Conservation (phyloP, 2,329 filamentous ascomycete species). For the Pseudodiploospora longispora region DNA sequence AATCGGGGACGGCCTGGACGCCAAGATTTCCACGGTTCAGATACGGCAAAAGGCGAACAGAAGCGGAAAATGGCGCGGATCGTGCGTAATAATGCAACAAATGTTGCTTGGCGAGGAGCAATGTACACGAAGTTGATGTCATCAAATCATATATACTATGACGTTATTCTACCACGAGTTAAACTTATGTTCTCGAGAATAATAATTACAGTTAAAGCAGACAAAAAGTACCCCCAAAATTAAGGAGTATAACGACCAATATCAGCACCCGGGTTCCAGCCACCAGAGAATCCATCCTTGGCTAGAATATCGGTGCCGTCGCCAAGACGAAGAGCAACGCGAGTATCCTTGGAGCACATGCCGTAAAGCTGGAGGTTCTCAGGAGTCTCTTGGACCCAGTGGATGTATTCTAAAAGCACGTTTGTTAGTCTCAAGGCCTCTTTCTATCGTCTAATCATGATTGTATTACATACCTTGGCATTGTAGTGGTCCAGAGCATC, state of each 20-base stretch:
- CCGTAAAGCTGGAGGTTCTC: constrained; percentile 32
- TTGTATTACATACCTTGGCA: constrained; percentile 22
- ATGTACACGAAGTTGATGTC: too few relatives aligned
- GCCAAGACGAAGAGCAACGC: constrained; percentile 25
- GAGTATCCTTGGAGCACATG: constrained; percentile 32
- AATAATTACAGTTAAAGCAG: too few relatives aligned
- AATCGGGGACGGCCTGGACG: too few relatives aligned
- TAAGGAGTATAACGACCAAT: constrained; percentile 27
- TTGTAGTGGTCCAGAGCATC: constrained; percentile 20
- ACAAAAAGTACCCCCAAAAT: neutral
- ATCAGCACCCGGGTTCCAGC: constrained; percentile 25
- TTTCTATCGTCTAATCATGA: neutral
- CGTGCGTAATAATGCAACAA: too few relatives aligned
- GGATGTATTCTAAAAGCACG: constrained; percentile 20
- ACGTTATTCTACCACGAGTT: too few relatives aligned
- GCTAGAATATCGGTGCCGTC: constrained; percentile 26
- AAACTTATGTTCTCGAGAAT: too few relatives aligned
- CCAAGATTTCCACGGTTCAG: too few relatives aligned
- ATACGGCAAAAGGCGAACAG: too few relatives aligned
- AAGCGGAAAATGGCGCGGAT: too few relatives aligned
- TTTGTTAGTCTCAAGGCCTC: neutral
- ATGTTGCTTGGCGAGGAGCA: too few relatives aligned
- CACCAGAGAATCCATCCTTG: constrained; percentile 24
- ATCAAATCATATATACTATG: too few relatives aligned
- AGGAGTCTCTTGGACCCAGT: constrained; percentile 30